These are phyloP conservation scores for Dujonia santamariae DNA, from an alignment of 1,139 yeast genomes.

Conservation along the genomic window DNA sequence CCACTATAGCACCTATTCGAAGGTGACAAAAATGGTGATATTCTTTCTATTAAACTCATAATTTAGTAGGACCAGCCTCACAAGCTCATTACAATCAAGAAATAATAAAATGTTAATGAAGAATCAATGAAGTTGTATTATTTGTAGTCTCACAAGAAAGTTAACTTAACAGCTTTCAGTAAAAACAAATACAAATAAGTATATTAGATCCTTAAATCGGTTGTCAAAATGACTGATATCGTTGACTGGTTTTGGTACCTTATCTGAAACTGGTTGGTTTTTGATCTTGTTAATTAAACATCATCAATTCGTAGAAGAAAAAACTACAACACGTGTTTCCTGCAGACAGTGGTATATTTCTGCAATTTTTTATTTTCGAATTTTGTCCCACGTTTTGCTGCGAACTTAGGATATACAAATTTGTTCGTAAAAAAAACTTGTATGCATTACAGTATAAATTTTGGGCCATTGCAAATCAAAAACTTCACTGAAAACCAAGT, in stretches of 20 bases:
- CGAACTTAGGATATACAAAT: too few species aligned
- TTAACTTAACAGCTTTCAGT: not conserved
- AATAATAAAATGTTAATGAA: not conserved
- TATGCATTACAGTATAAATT: not conserved
- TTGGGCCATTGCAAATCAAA: slow-evolving; percentile 2
- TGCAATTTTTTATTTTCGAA: too few species aligned
- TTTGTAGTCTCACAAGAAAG: not conserved
- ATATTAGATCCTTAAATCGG: not conserved
- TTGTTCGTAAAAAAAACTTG: too few species aligned
- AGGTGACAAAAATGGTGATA: slow-evolving; percentile 9
- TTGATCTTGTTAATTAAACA: not conserved
- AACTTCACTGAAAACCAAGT: slow-evolving; percentile 1
- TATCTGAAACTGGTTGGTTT: not conserved
- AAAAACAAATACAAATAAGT: not conserved
- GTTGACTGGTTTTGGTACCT: not conserved
- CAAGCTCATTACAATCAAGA: not conserved
- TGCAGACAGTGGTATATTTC: slow-evolving; percentile 4
- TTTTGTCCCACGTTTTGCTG: too few species aligned
- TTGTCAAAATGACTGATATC: not conserved
- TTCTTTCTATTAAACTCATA: slow-evolving; percentile 9
- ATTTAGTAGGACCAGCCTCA: not conserved
- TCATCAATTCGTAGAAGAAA: too few species aligned
- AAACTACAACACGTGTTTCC: slow-evolving; percentile 6
- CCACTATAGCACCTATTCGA: slow-evolving; percentile 5
- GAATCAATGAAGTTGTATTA: not conserved